These are phyloP conservation scores for Microcos paniculata DNA, from an alignment of 345 rosid genomes.

Conservation along the genomic window DNA sequence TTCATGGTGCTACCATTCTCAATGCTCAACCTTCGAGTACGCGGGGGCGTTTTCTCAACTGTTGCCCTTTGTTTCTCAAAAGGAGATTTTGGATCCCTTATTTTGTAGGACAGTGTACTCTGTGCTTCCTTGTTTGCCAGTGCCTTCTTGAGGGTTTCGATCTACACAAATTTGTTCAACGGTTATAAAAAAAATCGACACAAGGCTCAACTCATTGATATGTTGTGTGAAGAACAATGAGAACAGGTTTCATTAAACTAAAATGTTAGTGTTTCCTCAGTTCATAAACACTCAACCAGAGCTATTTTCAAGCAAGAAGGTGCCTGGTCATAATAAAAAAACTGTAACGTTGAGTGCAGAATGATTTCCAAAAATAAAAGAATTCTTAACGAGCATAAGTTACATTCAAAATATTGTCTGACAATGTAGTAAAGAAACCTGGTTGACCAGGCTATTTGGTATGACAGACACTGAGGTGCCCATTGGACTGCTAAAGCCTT, in stretches of 20 bases:
- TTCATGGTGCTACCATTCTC: slow-evolving; percentile 53
- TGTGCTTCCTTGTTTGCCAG: slow-evolving; percentile 55
- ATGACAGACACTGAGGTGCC: not conserved
- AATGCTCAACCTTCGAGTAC: slow-evolving; percentile 57
- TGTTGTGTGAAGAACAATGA: no score
- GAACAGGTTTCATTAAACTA: no score
- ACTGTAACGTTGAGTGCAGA: no score
- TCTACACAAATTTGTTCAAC: slow-evolving; percentile 39
- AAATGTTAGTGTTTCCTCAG: not conserved
- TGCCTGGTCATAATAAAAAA: no score
- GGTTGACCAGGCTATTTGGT: not conserved
- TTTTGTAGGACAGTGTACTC: slow-evolving; percentile 26
- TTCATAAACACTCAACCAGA: not conserved
- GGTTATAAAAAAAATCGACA: not conserved
- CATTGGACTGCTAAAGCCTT: not conserved
- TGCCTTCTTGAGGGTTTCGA: slow-evolving; percentile 83
- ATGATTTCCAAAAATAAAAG: no score
- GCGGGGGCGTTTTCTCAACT: slow-evolving; percentile 71
- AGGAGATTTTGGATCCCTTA: slow-evolving; percentile 49
- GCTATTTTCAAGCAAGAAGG: no score
- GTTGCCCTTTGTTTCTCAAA: slow-evolving; percentile 31
- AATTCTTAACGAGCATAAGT: no score
- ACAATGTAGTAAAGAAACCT: not conserved
- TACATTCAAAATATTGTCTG: not conserved
- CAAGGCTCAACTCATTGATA: not conserved